Evolutionary conservation across 768 basidiomycete species (phyloP).

Genomic region (Crassisporium funariophilum): DNA sequence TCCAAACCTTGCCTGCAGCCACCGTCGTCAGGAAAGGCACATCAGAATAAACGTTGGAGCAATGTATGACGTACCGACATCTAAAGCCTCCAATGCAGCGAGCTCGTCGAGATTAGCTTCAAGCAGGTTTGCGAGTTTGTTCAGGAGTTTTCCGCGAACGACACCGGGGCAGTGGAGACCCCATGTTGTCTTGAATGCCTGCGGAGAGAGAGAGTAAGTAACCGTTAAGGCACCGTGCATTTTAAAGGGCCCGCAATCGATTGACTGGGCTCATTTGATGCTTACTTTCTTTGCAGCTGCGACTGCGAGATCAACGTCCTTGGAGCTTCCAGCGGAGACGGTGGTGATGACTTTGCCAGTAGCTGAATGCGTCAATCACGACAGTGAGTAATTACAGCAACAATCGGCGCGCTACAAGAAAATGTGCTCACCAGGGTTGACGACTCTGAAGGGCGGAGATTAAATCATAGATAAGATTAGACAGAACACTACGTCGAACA

Average conservation of each 20-base stretch:
- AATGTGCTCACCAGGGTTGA: constrained; percentile 48
- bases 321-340: constrained; percentile 56
- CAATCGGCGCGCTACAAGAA: not conserved
- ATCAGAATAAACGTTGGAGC: not conserved
- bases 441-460: constrained; percentile 36
- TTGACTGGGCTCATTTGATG: not conserved
- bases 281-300: constrained; percentile 56
- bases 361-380: constrained; percentile 41
- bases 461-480: not conserved
- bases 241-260: not conserved
- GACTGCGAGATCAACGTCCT: constrained; percentile 79
- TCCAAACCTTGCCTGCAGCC: constrained; percentile 65
- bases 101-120: constrained; percentile 63
- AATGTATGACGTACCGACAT: constrained; percentile 60
- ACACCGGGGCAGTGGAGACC: constrained; percentile 58
- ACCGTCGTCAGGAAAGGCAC: constrained; percentile 16
- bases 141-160: constrained; percentile 54
- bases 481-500: constrained; percentile 3
- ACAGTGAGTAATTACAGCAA: constrained; percentile 7
- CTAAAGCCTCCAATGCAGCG: constrained; percentile 70
- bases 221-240: not conserved
- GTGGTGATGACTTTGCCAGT: constrained; percentile 61
- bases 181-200: constrained; percentile 59
- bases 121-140: constrained; percentile 64
- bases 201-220: not conserved